Base-by-base conservation (phyloP, 495 filamentous ascomycete genomes). In the Thermochaetoides thermophila region DNA sequence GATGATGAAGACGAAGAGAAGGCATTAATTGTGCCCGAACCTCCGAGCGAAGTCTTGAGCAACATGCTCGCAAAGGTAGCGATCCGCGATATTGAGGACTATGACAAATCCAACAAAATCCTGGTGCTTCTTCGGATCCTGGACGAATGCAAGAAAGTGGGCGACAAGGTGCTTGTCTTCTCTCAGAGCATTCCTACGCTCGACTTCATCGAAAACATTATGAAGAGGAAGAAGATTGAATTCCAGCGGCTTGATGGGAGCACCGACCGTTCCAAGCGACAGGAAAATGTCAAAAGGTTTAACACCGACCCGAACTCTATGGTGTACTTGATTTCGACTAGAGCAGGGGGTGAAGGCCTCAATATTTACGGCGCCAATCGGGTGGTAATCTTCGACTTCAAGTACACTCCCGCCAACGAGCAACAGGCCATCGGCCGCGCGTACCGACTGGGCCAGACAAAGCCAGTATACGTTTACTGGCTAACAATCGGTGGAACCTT, bases 391-490 rank as follows among this genome's bases (percentile, higher is more conserved):
- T 77, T 93, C 22, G 87, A 96, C 45, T 82, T 78, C 49, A 61
- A 63, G 29, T 94, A 74, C 53, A 87, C 82, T 32, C 87, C 87
- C 0, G 66, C 68, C 4, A 68, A 74, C 52, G 87, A 95, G 48
- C 74, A 86, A 36, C 87, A 96, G 50, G 87, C 87, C 5, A 70
- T 96, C 34, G 86, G 84, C 7, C 69, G 87, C 42, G 78, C 79
- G 1, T 92, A 91, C 49, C 81, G 87, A 2, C 64, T 96, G 14
- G 86, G 87, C 0, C 87, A 96, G 46, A 55, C 52, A 12, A 94
- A 92, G 42, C 63, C 66, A 1, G 85, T 93, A 2, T 92, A 65
- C 52, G 83, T 95, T 3, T 96, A 96, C 49, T 78, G 80, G n/a
- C 72, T 96, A 32, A 56, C 78, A 15, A 59, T 72, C 10, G 82